Base-by-base conservation (phyloP, 2,329 filamentous ascomycete genomes). In the Rhynchosporium agropyri region DNA sequence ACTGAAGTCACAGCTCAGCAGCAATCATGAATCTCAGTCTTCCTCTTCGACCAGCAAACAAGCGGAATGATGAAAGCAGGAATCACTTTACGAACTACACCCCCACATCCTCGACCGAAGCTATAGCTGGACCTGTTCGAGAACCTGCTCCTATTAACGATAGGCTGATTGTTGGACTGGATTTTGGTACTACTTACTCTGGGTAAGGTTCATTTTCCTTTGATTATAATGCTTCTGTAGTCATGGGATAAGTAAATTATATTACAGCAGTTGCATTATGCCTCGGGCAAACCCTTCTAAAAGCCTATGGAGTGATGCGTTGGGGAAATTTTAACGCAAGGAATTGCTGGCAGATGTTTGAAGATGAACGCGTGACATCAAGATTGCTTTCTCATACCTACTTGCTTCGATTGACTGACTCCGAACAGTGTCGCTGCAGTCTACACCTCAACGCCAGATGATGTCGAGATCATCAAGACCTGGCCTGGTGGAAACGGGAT, bases 401-500 rank as follows among this genome's bases (percentile, higher is more conserved):
- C 43, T 15, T 8, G 20, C 28, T 50, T 3, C 36, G 40, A 40
- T 60, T 46, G 9, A 50, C 69, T 70, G 59, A 70, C 48, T 3
- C 12, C 2, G 49, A 29, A 36, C 74, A 87, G 85, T 60, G 88
- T 91, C 63, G 89, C 89, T 6, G 86, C 87, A 36, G 87, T 90
- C 3, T 91, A 91, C 70, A 89, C 87, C 13, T 88, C 86, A 3
- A 90, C 86, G 1, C 89, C 90, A 12, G 89, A 93, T 74, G 90
- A 92, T 74, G 81, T 93, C 63, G 89, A 92, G 73, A 91, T 92
- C 71, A 92, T 93, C 79, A 92, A 92, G 78, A 89, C 85, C 13
- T 94, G 90, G 90, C 90, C 90, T 0, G 90, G 90, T 31, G 89
- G 89, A 33, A 92, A 93, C 72, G 89, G 89, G 70, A 91, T 93